phyloP scores from a whole-genome alignment of 176 grass and related monocot genomes.

The Oryza officinalis region DNA sequence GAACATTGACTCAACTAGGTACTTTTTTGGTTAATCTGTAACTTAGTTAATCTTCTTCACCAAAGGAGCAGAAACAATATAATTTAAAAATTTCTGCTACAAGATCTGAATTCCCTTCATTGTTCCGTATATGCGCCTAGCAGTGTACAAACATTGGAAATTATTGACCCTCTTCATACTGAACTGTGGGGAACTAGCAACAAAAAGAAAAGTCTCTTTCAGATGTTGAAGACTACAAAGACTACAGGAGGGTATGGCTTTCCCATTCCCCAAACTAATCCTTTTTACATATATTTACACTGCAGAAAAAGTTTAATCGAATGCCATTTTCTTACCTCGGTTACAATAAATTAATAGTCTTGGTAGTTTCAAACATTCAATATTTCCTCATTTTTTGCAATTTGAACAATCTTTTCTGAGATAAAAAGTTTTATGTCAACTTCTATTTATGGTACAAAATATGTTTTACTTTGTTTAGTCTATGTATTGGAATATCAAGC shows the following conservation, averaged over 20 bases:
- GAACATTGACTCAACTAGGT: conserved; percentile 97
- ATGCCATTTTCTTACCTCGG: conserved; percentile 6
- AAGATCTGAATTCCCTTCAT: conserved; percentile 20
- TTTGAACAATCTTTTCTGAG: conserved; percentile 14
- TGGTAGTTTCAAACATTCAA: background rate
- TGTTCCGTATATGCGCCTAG: conserved; percentile 33
- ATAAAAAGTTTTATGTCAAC: background rate
- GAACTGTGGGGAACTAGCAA: conserved; percentile 79
- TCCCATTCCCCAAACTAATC: conserved; percentile 3
- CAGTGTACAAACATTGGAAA: conserved; percentile 95
- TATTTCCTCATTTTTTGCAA: conserved; percentile 17
- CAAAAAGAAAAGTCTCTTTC: conserved; percentile 98
- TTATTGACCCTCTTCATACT: conserved; percentile 91
- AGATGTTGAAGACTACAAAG: conserved; percentile 95
- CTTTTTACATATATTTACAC: conserved; percentile 9
- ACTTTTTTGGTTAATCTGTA: conserved; percentile 16
- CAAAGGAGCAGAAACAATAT: conserved; percentile 16
- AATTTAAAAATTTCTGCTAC: conserved; percentile 3
- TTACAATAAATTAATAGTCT: conserved; percentile 11
- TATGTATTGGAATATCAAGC: conserved; percentile 24
- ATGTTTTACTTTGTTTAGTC: background rate
- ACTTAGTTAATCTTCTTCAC: conserved; percentile 28
- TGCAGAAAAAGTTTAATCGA: background rate
- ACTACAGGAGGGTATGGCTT: conserved; percentile 86
- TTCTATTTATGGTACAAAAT: background rate